phyloP scores from a whole-genome alignment of 1,139 yeast species.

The Geotrichum australiense region DNA sequence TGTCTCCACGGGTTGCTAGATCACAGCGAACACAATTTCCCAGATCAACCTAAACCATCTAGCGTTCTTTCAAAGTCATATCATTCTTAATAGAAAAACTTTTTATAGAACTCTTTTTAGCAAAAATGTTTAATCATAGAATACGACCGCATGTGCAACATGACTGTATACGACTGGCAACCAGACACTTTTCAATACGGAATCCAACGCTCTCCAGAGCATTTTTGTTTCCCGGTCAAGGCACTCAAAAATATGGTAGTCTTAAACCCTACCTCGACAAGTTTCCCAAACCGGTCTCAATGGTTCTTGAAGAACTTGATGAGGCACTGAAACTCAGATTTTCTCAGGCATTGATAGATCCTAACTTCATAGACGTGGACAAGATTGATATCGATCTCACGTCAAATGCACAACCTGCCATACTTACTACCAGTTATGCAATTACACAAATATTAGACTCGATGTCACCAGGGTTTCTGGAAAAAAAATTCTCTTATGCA shows the following conservation, averaged over 20 bases:
- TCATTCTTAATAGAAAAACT: background rate
- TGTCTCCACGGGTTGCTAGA: no score
- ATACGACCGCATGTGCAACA: background rate
- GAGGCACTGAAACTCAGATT: constrained; percentile 28
- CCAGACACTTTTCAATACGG: constrained; percentile 3
- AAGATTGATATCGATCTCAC: constrained; percentile 33
- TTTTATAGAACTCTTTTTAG: background rate
- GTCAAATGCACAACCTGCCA: constrained; percentile 57
- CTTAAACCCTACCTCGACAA: constrained; percentile 25
- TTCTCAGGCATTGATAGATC: constrained; percentile 25
- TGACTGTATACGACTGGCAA: constrained; percentile 1
- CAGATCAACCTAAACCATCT: no score
- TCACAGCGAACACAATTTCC: no score
- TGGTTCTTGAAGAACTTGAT: constrained; percentile 32
- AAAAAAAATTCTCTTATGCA: constrained; percentile 27
- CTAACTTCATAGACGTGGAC: constrained; percentile 18
- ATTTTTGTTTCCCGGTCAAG: constrained; percentile 37
- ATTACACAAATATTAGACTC: constrained; percentile 33
- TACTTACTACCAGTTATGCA: constrained; percentile 44
- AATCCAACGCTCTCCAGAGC: no score
- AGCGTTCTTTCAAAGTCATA: no score
- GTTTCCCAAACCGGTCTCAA: constrained; percentile 24
- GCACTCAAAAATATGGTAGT: constrained; percentile 36
- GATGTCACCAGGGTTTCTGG: constrained; percentile 21
- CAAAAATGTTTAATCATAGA: background rate